Base-by-base conservation (phyloP, 345 rosid genomes). In the Rhizophora apiculata region DNA sequence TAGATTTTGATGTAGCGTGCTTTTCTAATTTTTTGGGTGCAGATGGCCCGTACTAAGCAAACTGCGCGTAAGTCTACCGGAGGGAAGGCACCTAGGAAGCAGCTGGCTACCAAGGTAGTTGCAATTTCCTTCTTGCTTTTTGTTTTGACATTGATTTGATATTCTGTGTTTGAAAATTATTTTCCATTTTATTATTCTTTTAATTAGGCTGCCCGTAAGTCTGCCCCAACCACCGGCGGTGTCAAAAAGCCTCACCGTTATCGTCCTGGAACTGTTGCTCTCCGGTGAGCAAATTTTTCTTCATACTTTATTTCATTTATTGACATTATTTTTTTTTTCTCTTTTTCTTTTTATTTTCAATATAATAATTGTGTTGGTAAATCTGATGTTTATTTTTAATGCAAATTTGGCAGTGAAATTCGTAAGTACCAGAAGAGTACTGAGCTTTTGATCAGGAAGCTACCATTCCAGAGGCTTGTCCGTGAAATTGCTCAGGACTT, bases 21-120 rank as follows among this genome's bases (percentile, higher is more conserved):
- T 9, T 56, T 11, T 4, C 2, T 7, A 7, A 5, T 6, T 18
- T 19, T 19, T 9, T 15, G 1, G 24, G 34, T 3, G 22, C 71
- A 83, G 87, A 89, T 89, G 96, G 96, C 96, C 26, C 96, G 96
- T 88, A 92, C 97, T 5, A 92, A 92, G 86, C 96, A 92, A 72
- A 92, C 97, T 34, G 97, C 97, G 31, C 96, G 97, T 67, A 92
- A 92, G 77, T 92, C 97, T 1, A 92, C 97, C 0, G 97, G 97
- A 79, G 97, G 97, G 56, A 92, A 92, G 86, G 97, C 97, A 5
- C 97, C 97, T 0, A 89, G 96, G 89, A 92, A 92, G 89, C 97
- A 92, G 70, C 94, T 92, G 1, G 97, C 97, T 60, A 92, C 97
- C 37, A 92, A 92, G 96, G 96, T 89, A 8, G 16, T 16, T 24